Base-by-base conservation (phyloP, 345 rosid genomes). In the Ricinus communis region DNA sequence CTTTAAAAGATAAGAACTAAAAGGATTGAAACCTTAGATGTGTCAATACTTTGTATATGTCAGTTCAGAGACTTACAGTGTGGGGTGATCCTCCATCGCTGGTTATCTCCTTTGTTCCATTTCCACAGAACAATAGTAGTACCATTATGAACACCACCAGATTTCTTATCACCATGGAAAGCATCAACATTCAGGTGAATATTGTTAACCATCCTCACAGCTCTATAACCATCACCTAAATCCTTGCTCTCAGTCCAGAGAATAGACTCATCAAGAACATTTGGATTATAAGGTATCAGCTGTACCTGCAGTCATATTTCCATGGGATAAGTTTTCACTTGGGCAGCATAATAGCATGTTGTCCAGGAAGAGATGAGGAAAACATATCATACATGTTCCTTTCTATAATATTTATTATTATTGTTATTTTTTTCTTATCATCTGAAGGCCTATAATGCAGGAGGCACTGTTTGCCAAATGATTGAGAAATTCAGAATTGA, bases 101-200 rank as follows among this genome's bases (percentile, higher is more conserved):
- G 97, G 82, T 90, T 92, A 14, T 88, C 92, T 59, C 97, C 97
- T 61, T 86, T 82, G 81, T 84, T 85, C 97, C 99, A 92, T 59
- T 84, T 61, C 93, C 93, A 89, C 54, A 95, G 93, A 63, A 86
- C 93, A 19, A 92, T 78, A 21, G 65, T 72, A 13, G 93, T 88
- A 50, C 97, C 97, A 73, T 90, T 86, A 72, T 70, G 89, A 47
- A 95, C 83, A 5, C 93, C 97, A 16, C 97, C 97, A 9, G 93
- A 85, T 38, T 83, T 74, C 76, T 74, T 79, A 41, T 87, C 92
- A 30, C 90, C 97, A 50, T 92, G 91, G 79, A 82, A 88, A 28
- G 92, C 99, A 83, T 94, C 97, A 66, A 90, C 66, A 73, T 84
- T 86, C 70, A 95, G 82, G 62, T 72, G 83, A 60, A 79, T 75